Evolutionary conservation across 1,139 yeast genomes (phyloP).

Genomic region (Yamadazyma pseudoaaseri): DNA sequence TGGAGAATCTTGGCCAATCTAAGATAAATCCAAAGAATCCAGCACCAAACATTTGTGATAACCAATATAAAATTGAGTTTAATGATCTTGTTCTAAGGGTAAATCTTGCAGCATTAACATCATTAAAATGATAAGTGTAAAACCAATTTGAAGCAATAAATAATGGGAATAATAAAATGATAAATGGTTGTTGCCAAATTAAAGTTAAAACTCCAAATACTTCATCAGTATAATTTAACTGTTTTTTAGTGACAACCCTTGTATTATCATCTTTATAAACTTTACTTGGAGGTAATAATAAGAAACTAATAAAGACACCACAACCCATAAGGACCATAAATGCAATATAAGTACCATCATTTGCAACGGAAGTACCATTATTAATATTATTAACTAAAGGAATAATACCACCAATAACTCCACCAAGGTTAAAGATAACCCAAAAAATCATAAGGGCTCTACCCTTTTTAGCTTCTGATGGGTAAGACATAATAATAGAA

Average conservation of each 20-base stretch:
- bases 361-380: conserved; percentile 37
- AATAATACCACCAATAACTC: conserved; percentile 58
- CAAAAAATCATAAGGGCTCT: conserved; percentile 57
- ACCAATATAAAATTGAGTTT: conserved; percentile 62
- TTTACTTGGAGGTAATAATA: conserved; percentile 49
- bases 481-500: conserved; percentile 56
- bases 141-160: conserved; percentile 67
- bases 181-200: conserved; percentile 46
- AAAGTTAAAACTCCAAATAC: conserved; percentile 38
- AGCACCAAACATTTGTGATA: conserved; percentile 61
- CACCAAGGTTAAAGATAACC: conserved; percentile 65
- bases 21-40: conserved; percentile 46
- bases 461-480: conserved; percentile 57
- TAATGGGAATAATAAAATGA: conserved; percentile 54
- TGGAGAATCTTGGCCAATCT: conserved; percentile 41
- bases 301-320: conserved; percentile 29
- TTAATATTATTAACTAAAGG: conserved; percentile 52
- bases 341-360: conserved; percentile 57
- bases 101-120: conserved; percentile 56
- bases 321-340: conserved; percentile 40
- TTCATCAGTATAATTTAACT: conserved; percentile 50
- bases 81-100: conserved; percentile 59
- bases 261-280: conserved; percentile 47
- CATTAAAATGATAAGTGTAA: conserved; percentile 64
- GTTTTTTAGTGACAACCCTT: conserved; percentile 33